phyloP scores from a whole-genome alignment of 108 stramenopile genomes.

The Seminavis robusta region DNA sequence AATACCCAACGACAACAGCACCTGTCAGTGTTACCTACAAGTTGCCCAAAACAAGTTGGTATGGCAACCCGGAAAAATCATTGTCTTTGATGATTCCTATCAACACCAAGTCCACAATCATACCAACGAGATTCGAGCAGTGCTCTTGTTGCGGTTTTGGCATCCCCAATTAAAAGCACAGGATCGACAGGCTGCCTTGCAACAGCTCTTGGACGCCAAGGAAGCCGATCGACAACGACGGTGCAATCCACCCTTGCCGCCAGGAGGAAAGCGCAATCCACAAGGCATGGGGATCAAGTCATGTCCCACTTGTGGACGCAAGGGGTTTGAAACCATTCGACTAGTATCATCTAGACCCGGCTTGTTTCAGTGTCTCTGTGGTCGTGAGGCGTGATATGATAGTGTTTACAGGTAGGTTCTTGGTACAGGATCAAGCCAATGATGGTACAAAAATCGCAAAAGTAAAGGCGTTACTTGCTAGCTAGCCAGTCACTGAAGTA shows the following conservation, averaged over 20 bases:
- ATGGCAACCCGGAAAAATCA: constrained; percentile 63
- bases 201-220: constrained; percentile 12
- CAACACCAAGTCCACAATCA: constrained; percentile 81
- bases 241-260: constrained; percentile 9
- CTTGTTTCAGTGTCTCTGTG: too few species aligned
- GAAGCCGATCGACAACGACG: constrained; percentile 19
- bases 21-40: not conserved
- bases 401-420: too few species aligned
- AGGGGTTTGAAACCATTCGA: too few species aligned
- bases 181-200: constrained; percentile 14
- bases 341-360: too few species aligned
- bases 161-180: constrained; percentile 49
- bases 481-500: too few species aligned
- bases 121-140: constrained; percentile 48
- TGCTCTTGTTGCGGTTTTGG: constrained; percentile 71
- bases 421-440: too few species aligned
- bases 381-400: too few species aligned
- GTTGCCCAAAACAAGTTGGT: constrained; percentile 14
- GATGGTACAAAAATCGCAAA: too few species aligned
- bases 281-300: too few species aligned
- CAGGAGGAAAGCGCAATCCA: constrained; percentile 4
- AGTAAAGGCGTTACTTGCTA: too few species aligned
- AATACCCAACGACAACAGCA: constrained; percentile 26
- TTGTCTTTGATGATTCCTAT: constrained; percentile 84
- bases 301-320: too few species aligned